Conservation (phyloP, 1,284 basidiomycete genomes). For the Megacollybia platyphylla region DNA sequence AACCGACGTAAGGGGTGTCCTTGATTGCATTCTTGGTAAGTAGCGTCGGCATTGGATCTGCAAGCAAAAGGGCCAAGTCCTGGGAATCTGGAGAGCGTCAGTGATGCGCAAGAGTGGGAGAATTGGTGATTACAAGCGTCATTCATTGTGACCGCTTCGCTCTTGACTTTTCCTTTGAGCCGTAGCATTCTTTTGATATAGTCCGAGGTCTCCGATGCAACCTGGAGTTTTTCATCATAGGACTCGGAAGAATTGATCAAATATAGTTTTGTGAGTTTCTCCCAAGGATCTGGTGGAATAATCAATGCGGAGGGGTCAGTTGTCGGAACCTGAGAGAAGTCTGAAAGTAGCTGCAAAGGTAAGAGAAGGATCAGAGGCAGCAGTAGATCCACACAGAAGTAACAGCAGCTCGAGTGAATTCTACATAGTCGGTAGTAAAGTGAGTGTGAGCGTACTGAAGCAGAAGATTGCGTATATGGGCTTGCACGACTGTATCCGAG, state of each 20-base stretch:
- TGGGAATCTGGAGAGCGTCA: conserved; percentile 2
- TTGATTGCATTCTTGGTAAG: conserved; percentile 12
- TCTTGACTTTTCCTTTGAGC: conserved; percentile 10
- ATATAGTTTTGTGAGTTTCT: conserved; percentile 20
- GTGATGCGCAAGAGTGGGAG: conserved; percentile 7
- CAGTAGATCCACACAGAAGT: conserved; percentile 23
- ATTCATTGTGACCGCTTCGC: conserved; percentile 19
- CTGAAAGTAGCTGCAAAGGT: conserved; percentile 19
- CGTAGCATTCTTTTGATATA: conserved; percentile 22
- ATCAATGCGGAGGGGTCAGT: conserved; percentile 35
- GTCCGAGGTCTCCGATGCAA: conserved; percentile 19
- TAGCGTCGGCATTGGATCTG: conserved; percentile 9
- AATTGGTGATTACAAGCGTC: conserved; percentile 15
- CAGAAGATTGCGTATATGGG: conserved; percentile 40
- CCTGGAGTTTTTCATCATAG: conserved; percentile 31
- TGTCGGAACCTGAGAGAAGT: conserved; percentile 25
- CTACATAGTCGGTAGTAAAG: conserved; percentile 39
- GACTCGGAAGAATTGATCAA: conserved; percentile 17
- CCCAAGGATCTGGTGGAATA: conserved; percentile 37
- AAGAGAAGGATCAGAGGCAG: neutral
- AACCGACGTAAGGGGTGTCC: conserved; percentile 11
- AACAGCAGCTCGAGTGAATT: conserved; percentile 36
- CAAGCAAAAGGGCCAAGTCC: conserved; percentile 1
- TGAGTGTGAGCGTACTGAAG: conserved; percentile 40
- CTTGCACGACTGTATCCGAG: conserved; percentile 15